These are phyloP conservation scores for Paramecium sonneborni DNA, from an alignment of 73 alveolate species.

Conservation along the genomic window DNA sequence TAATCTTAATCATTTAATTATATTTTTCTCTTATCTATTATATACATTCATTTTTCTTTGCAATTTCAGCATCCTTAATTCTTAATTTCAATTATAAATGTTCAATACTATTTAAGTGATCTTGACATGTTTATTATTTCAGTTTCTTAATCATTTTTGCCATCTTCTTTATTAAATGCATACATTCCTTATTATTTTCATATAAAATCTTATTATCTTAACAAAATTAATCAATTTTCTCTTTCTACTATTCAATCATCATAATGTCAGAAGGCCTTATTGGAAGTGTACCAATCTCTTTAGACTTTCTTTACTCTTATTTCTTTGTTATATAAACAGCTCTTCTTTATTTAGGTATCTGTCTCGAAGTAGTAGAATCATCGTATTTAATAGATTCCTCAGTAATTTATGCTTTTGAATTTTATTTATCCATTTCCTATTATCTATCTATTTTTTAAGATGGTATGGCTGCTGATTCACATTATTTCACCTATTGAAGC, in stretches of 20 bases:
- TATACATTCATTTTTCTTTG: constrained; percentile 1
- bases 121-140: not conserved
- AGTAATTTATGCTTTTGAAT: not conserved
- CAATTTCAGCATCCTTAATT: constrained; percentile 4
- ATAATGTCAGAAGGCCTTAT: constrained; percentile 16
- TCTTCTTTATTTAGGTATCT: constrained; percentile 9
- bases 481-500: not conserved
- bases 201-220: not conserved
- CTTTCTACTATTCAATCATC: constrained; percentile 36
- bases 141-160: not conserved
- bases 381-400: constrained; percentile 5
- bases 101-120: not conserved
- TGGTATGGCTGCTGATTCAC: not conserved
- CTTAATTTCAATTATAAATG: not conserved
- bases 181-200: not conserved
- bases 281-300: not conserved
- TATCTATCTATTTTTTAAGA: not conserved
- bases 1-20: not conserved
- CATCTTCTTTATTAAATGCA: not conserved
- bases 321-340: constrained; percentile 6
- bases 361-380: constrained; percentile 9
- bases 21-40: not conserved
- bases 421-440: not conserved
- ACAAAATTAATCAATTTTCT: constrained; percentile 28
- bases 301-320: not conserved